A percentile compares a stretch with the other conserved stretches of the same genome.
Evolutionary conservation across 176 grass and related monocot species (phyloP).

Genomic region (Avena sativa): DNA sequence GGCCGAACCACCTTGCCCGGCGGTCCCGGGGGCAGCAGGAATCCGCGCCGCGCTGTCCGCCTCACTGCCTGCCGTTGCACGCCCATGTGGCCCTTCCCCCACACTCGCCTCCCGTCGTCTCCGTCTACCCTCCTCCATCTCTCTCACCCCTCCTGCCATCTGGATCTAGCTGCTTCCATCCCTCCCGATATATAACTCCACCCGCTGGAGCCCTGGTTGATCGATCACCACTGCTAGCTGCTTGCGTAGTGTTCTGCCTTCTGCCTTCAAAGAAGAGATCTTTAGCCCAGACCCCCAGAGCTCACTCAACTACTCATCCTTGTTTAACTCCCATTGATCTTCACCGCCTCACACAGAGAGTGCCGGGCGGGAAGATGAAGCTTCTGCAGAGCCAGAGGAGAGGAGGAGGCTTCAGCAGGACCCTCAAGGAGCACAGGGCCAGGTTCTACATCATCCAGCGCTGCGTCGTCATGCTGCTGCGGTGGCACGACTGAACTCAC

Average conservation of each 20-base stretch:
- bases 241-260: background rate
- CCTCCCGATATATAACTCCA: conserved; percentile 37
- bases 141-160: background rate
- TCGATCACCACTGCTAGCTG: background rate
- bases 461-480: conserved; percentile 65
- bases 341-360: too few species aligned
- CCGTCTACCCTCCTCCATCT: background rate
- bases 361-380: conserved; percentile 44
- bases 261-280: background rate
- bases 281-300: background rate
- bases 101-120: background rate
- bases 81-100: conserved; percentile 32
- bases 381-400: conserved; percentile 47
- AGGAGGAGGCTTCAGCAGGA: conserved; percentile 40
- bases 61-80: conserved; percentile 32
- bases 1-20: conserved; percentile 36
- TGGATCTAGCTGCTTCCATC: background rate
- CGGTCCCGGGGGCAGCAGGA: conserved; percentile 46
- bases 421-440: conserved; percentile 51
- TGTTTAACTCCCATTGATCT: background rate
- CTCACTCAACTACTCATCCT: background rate
- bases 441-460: conserved; percentile 67
- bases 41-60: conserved; percentile 40
- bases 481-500: conserved; percentile 51
- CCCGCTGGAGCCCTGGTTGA: background rate